Evolutionary conservation across 495 filamentous ascomycete genomes (phyloP).

Genomic region (Barbatosphaeria neglecta): DNA sequence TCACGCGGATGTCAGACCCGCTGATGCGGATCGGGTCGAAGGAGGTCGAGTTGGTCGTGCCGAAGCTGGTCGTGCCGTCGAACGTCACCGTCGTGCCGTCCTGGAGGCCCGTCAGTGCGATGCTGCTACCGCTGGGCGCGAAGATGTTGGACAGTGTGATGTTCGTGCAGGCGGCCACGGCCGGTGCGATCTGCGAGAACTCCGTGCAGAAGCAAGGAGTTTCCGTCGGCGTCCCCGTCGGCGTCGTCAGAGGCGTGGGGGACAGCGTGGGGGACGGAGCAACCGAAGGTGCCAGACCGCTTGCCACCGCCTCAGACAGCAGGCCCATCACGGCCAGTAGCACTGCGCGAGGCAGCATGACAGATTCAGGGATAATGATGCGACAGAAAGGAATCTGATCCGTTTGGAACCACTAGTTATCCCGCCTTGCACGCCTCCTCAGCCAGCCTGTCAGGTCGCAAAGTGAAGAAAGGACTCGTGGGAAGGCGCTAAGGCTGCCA

Average conservation of each 20-base stretch:
- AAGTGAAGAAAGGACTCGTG: too few species aligned
- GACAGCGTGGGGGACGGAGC: neutral
- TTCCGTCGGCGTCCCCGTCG: constrained; percentile 8
- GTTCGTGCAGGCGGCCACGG: constrained; percentile 28
- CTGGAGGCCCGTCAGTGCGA: constrained; percentile 25
- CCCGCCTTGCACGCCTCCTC: too few species aligned
- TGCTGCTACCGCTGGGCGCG: constrained; percentile 22
- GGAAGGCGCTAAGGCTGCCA: too few species aligned
- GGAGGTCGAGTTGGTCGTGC: constrained; percentile 18
- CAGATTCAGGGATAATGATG: too few species aligned
- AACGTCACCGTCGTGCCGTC: constrained; percentile 31
- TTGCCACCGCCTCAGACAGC: too few species aligned
- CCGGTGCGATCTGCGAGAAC: constrained; percentile 30
- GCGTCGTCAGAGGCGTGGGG: neutral
- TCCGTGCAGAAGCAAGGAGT: constrained; percentile 30
- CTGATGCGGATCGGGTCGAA: constrained; percentile 29
- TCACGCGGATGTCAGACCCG: constrained; percentile 30
- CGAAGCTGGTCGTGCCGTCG: constrained; percentile 28
- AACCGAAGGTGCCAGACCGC: neutral
- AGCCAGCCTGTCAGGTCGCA: too few species aligned
- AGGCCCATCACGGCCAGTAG: too few species aligned
- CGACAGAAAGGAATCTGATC: too few species aligned
- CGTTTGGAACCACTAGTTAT: too few species aligned
- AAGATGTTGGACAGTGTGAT: constrained; percentile 25
- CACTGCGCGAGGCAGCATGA: too few species aligned